phyloP scores from a whole-genome alignment of 441 rosid genomes.

The Bocquillonia castaneifolia region DNA sequence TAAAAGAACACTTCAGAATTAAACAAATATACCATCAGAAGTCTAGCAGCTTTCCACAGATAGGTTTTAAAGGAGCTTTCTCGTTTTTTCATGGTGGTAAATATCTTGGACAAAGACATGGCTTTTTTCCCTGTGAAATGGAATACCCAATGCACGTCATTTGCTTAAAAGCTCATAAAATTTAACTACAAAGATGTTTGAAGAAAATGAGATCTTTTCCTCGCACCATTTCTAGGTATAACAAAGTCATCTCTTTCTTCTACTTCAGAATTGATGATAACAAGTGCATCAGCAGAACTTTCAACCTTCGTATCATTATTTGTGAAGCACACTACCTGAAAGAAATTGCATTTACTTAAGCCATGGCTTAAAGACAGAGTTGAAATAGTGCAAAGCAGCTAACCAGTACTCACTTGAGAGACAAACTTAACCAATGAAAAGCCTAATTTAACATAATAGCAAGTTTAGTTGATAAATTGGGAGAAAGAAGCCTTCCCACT shows the following conservation, averaged over 20 bases:
- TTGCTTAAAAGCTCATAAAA: constrained; percentile 20
- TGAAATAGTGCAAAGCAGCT: background rate
- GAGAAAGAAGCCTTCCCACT: background rate
- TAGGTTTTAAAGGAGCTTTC: constrained; percentile 56
- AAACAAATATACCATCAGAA: constrained; percentile 45
- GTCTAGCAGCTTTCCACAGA: constrained; percentile 46
- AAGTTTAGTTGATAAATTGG: background rate
- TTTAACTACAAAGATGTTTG: constrained; percentile 9
- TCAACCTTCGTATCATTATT: constrained; percentile 33
- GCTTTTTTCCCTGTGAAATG: constrained; percentile 40
- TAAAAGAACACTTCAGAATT: constrained; percentile 13
- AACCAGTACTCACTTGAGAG: background rate
- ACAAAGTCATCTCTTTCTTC: constrained; percentile 33
- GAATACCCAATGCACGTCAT: constrained; percentile 19
- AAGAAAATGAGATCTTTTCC: constrained; percentile 9
- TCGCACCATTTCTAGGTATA: constrained; percentile 35
- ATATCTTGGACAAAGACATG: constrained; percentile 47
- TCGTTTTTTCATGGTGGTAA: constrained; percentile 53
- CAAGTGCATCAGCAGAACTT: constrained; percentile 40
- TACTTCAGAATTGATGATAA: constrained; percentile 42
- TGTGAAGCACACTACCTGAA: constrained; percentile 59
- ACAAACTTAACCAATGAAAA: background rate
- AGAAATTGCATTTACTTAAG: constrained; percentile 13
- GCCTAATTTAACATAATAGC: background rate
- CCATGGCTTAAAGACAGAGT: background rate